phyloP scores from a whole-genome alignment of 495 filamentous ascomycete species.

The Annulohypoxylon nitens region DNA sequence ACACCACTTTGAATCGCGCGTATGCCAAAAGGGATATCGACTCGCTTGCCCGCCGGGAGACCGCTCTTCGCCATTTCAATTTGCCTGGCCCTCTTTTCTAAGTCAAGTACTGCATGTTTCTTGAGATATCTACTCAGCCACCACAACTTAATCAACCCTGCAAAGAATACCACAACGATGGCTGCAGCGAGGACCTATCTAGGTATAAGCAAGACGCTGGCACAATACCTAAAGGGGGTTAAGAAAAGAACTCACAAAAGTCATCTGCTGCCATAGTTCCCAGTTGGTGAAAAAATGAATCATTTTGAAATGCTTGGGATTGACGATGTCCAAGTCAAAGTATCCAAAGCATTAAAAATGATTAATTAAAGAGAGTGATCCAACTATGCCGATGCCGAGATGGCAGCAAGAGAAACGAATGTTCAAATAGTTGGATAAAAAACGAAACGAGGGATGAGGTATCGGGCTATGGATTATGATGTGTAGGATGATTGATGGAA shows the following conservation, averaged over 20 bases:
- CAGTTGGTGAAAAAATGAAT: conserved; percentile 78
- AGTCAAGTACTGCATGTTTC: conserved; percentile 74
- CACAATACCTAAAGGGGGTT: conserved; percentile 13
- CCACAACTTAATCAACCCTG: conserved; percentile 68
- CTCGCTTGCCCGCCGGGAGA: conserved; percentile 57
- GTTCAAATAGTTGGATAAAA: conserved; percentile 37
- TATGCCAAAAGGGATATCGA: conserved; percentile 88
- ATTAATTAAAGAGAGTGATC: conserved; percentile 48
- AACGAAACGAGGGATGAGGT: conserved; percentile 23
- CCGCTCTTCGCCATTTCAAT: conserved; percentile 67
- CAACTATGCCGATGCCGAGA: conserved; percentile 42
- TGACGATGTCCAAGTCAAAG: conserved; percentile 47
- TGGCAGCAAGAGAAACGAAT: conserved; percentile 40
- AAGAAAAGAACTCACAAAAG: conserved; percentile 73
- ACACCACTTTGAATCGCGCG: conserved; percentile 89
- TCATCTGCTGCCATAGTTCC: conserved; percentile 92
- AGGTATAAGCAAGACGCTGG: conserved; percentile 40
- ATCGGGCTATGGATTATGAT: conserved; percentile 18
- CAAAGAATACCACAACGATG: conserved; percentile 65
- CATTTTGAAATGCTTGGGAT: conserved; percentile 51
- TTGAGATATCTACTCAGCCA: conserved; percentile 74
- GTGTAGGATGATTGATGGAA: conserved; percentile 34
- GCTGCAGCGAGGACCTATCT: conserved; percentile 61
- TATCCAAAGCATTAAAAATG: conserved; percentile 51
- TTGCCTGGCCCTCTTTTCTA: conserved; percentile 70